Evolutionary conservation across 768 basidiomycete species (phyloP), one percentile per base, ranked within the genome.

Genomic region (Lentinula sp.): DNA sequence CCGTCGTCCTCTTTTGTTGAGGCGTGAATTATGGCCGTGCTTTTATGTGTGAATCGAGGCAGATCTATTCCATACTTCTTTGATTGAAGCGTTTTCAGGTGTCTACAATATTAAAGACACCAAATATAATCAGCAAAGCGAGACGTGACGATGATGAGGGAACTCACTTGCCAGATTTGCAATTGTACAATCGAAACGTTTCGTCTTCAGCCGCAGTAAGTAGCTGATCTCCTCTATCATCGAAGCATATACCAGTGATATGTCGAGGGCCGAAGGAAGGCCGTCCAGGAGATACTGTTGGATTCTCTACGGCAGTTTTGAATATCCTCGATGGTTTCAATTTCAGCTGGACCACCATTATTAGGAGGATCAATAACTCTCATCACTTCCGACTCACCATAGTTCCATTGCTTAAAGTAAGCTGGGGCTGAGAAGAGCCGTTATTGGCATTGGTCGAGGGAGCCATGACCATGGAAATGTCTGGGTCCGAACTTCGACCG

Each of bases 11-110:
- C 91, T 71, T 96, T 98, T 16, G 95, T 98, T 4, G 93, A 95
- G 7, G 95, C 91, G 68, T 98, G 86, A 2, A 98, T 70, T 51
- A 98, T 88, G 3, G 88, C 85, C 0, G 86, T 85, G 65, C 84
- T 87, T 70, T 91, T 91, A 77, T 98, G 97, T 0, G 96, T 98
- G 68, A 98, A 97, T 3, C 96, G 85, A 20, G 95, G 93, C 18
- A 95, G 82, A 73, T 96, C 93, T 49, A 95, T 90, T 0, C 97
- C 97, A 72, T 98, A 99, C 72, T 99, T 99, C 74, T 95, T 95
- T 0, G 95, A 98, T 67, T 88, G 85, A 3, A 95, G 73, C 1
- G 86, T 88, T 73, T 92, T 95, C 37, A 83, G 67, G 56, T 82
- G 81, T 79, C 95, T 91, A 66, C 61, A 63, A 60, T 28, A 28